Conservation (phyloP, 2,329 filamentous ascomycete genomes). For the Scopulariopsis brevicaulis region DNA sequence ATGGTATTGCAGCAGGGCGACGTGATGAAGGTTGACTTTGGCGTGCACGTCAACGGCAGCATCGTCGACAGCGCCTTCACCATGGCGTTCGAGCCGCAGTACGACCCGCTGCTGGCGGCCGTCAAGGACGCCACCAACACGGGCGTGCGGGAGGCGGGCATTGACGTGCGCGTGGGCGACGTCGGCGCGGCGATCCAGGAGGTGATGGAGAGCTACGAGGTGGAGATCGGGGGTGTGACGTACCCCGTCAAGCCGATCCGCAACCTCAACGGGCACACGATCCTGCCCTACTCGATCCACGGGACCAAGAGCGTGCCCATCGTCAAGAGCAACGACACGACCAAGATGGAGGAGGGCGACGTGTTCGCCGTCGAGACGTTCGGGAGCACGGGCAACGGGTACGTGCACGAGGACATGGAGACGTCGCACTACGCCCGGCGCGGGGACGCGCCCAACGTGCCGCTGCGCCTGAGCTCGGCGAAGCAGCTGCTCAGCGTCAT, state of each 20-base stretch:
- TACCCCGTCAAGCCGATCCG: conserved; percentile 61
- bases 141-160: conserved; percentile 70
- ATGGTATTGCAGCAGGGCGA: conserved; percentile 62
- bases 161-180: conserved; percentile 66
- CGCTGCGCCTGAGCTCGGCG: conserved; percentile 61
- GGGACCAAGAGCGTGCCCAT: conserved; percentile 73
- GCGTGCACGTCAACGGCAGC: conserved; percentile 67
- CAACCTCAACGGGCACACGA: conserved; percentile 67
- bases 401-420: conserved; percentile 68
- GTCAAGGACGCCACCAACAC: conserved; percentile 74
- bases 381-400: conserved; percentile 65
- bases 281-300: conserved; percentile 66
- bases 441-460: conserved; percentile 10
- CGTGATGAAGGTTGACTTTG: conserved; percentile 76
- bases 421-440: conserved; percentile 70
- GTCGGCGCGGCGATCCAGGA: conserved; percentile 63
- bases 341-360: conserved; percentile 80
- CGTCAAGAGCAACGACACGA: conserved; percentile 63
- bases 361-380: conserved; percentile 78
- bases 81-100: conserved; percentile 61
- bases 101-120: conserved; percentile 62
- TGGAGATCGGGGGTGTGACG: conserved; percentile 56
- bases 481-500: conserved; percentile 72
- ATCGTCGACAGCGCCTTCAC: conserved; percentile 80
- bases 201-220: conserved; percentile 67